Evolutionary conservation across 2,329 filamentous ascomycete species (phyloP).

Genomic region (Diaporthe vaccinii): DNA sequence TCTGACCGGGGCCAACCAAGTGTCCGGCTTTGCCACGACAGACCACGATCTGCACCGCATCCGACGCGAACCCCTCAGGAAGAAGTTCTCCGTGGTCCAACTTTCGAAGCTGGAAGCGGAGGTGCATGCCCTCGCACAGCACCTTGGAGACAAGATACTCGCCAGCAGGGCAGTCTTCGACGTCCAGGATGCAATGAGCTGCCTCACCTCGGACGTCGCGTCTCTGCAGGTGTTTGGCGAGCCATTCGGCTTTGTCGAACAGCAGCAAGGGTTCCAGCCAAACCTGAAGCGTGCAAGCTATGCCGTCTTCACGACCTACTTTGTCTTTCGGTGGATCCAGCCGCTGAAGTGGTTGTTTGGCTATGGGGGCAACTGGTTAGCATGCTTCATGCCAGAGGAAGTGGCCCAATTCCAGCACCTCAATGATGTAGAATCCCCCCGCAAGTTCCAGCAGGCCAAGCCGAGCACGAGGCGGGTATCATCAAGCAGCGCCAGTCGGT

Average conservation of each 20-base stretch:
- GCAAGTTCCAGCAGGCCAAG: slow-evolving; percentile 5
- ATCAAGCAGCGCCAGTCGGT: slow-evolving; percentile 7
- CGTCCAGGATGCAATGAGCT: slow-evolving; percentile 27
- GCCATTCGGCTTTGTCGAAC: slow-evolving; percentile 43
- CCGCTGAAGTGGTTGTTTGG: slow-evolving; percentile 15
- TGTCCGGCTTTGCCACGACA: slow-evolving; percentile 3
- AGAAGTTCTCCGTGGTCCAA: background rate
- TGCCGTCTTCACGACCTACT: slow-evolving; percentile 32
- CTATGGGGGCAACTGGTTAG: background rate
- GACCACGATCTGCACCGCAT: slow-evolving; percentile 20
- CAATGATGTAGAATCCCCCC: slow-evolving; percentile 12
- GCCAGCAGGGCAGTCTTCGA: slow-evolving; percentile 28
- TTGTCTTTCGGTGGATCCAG: slow-evolving; percentile 4
- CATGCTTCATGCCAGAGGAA: slow-evolving; percentile 9
- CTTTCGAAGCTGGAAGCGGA: background rate
- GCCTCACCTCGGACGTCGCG: slow-evolving; percentile 3
- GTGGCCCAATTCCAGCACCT: slow-evolving; percentile 20
- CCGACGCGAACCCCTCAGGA: slow-evolving; percentile 3
- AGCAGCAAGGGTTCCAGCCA: slow-evolving; percentile 26
- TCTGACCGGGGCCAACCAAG: slow-evolving; percentile 10
- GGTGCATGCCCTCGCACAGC: slow-evolving; percentile 5
- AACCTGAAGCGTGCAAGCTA: slow-evolving; percentile 32
- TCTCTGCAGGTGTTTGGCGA: slow-evolving; percentile 24
- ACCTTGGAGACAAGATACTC: slow-evolving; percentile 39
- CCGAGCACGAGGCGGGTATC: slow-evolving; percentile 1